Evolutionary conservation across 768 basidiomycete genomes (phyloP), one percentile per base, ranked within the genome.

Genomic region (Mycena maculata): DNA sequence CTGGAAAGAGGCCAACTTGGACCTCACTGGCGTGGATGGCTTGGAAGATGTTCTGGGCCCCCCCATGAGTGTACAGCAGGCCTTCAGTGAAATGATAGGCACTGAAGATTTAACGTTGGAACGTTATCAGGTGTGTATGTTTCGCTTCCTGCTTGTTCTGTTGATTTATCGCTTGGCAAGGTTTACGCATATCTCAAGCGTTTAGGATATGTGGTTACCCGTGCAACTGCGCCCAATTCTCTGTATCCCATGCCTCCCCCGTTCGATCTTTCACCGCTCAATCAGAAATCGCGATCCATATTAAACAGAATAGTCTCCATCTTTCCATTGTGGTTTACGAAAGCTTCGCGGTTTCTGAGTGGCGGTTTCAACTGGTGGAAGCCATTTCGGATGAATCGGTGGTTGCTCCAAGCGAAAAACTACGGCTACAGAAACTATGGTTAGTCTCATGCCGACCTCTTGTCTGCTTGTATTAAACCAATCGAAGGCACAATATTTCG

Each of bases 11-110:
- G 74, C 73, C 15, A 77, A 80, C 30, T 47, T 78, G 31, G 67
- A 77, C 38, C 48, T 76, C 16, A 55, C 78, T 59, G 76, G 82
- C 69, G 68, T 74, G 8, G 71, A 76, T 15, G 80, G 77, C 30
- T 41, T 81, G 49, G 79, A 82, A 28, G 79, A 80, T 11, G 76
- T 88, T 13, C 79, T 79, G 16, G 94, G 92, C 5, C 80, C 84
- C 0, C 94, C 95, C 0, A 96, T 98, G 92, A 90, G 88, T 55
- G 95, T 95, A 4, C 94, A 98, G 76, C 94, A 99, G 73, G 95
- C 91, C 0, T 98, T 89, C 74, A 83, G 86, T 1, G 91, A 93
- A 74, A 92, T 97, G 88, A 89, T 98, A 60, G 94, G 93, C 6
- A 84, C 78, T 52, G 90, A 92, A 45, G 89, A 88, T 49, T 76